Conservation (phyloP, 305 asterid species). For the Andrographis paniculata region DNA sequence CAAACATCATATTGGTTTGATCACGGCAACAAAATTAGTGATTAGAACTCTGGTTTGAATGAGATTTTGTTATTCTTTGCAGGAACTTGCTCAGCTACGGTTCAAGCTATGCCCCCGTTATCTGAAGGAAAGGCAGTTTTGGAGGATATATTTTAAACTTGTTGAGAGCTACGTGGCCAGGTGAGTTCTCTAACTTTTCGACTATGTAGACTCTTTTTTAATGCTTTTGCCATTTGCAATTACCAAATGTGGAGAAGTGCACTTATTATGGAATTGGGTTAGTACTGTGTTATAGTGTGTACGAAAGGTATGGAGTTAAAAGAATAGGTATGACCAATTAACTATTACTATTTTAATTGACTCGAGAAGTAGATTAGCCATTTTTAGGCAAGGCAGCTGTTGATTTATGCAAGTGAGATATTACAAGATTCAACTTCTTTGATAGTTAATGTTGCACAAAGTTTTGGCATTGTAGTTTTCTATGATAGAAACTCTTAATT, state of each 20-base stretch:
- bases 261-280: too few relatives aligned
- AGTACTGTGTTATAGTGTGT: too few relatives aligned
- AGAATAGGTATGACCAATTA: too few relatives aligned
- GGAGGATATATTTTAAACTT: conserved; percentile 79
- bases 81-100: conserved; percentile 83
- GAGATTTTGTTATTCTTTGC: conserved; percentile 21
- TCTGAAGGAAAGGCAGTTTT: conserved; percentile 77
- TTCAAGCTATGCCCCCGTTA: conserved; percentile 77
- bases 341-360: too few relatives aligned
- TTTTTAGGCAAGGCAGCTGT: too few relatives aligned
- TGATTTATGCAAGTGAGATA: too few relatives aligned
- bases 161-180: conserved; percentile 58
- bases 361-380: too few relatives aligned
- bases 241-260: background rate
- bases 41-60: background rate
- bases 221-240: background rate
- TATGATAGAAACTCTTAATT: too few relatives aligned
- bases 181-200: conserved; percentile 44
- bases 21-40: background rate
- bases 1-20: background rate
- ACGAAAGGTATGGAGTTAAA: too few relatives aligned
- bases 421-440: too few relatives aligned
- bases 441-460: too few relatives aligned
- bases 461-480: too few relatives aligned
- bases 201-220: conserved; percentile 15